Evolutionary conservation across 371 early-diverging fungal species (phyloP), one percentile per base, ranked within the genome.

Genomic region (Coemansia sp.): DNA sequence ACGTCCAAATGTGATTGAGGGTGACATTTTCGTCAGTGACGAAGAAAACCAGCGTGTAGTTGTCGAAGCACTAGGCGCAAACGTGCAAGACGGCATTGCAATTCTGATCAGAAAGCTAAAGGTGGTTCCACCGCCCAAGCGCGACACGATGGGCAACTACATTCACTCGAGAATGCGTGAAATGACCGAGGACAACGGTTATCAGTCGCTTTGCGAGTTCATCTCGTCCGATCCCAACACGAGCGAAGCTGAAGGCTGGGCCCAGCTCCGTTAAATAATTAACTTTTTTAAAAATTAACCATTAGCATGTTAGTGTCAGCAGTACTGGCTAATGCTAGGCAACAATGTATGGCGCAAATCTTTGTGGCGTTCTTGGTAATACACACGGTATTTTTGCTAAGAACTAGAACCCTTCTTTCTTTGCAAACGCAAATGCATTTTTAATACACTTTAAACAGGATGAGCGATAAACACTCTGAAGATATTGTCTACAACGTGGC

Each of bases 11-110:
- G 62, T 75, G 1, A 71, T 75, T n/a, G 76, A 75, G 24, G 76
- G 76, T 47, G 76, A 75, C 31, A 48, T 75, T 0, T 52, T 37
- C 0, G 65, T 71, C 14, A n/a, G 60, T 11, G 71, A 75, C 11
- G 62, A 50, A 24, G 47, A 64, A 2, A 75, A 75, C 62, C 27
- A 34, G 14, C 50, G 76, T 21, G 61, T 75, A 0, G 24, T 71
- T 2, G 76, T 75, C 29, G 76, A 70, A 62, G 70, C 70, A 14
- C 48, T 75, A 39, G 75, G 71, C 16, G 75, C 75, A 5, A 70
- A 67, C 21, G 71, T 71, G 55, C 71, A 70, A 48, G 76, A 75
- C 48, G 76, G 76, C 34, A 64, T 75, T 22, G 71, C 71, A 14
- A 40, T 75, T 42, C 61, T 75, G 21, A 14, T 75, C 48, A 37